phyloP scores from a whole-genome alignment of 192 early-diverging fungal species.

The Podila minutissima region DNA sequence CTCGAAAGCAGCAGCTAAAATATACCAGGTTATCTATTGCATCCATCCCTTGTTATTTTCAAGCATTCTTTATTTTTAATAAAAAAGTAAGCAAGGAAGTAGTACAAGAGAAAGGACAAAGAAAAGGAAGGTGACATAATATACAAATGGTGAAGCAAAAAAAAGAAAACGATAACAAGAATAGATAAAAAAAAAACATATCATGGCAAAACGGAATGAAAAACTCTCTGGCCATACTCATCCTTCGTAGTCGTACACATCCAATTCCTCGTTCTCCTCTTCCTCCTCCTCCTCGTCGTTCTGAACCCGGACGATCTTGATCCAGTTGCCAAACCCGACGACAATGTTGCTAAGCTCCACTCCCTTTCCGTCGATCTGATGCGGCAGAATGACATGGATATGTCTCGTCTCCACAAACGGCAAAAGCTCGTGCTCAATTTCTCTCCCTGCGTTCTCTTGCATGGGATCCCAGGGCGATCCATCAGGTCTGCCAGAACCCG shows the following conservation, averaged over 20 bases:
- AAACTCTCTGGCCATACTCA: no score
- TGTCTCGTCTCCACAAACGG: slow-evolving; percentile 46
- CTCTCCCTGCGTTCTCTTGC: neutral
- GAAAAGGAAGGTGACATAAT: no score
- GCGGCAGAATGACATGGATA: slow-evolving; percentile 4
- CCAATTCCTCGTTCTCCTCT: neutral
- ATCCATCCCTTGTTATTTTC: no score
- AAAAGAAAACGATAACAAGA: no score
- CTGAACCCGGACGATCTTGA: slow-evolving; percentile 36
- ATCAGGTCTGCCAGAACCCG: slow-evolving; percentile 1
- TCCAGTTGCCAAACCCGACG: slow-evolving; percentile 45
- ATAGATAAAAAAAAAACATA: no score
- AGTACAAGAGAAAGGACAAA: no score
- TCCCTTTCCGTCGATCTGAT: neutral
- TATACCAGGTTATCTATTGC: no score
- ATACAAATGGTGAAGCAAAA: no score
- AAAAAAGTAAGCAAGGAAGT: no score
- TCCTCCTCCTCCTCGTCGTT: slow-evolving; percentile 26
- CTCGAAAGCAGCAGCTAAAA: slow-evolving; percentile 15
- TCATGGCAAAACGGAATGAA: no score
- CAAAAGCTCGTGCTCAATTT: slow-evolving; percentile 14
- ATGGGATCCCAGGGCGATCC: neutral
- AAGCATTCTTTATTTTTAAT: no score
- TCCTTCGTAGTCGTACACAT: no score
- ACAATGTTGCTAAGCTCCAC: slow-evolving; percentile 27